Conservation (phyloP, 208 protist genomes). For the Trypanosoma scelopori region DNA sequence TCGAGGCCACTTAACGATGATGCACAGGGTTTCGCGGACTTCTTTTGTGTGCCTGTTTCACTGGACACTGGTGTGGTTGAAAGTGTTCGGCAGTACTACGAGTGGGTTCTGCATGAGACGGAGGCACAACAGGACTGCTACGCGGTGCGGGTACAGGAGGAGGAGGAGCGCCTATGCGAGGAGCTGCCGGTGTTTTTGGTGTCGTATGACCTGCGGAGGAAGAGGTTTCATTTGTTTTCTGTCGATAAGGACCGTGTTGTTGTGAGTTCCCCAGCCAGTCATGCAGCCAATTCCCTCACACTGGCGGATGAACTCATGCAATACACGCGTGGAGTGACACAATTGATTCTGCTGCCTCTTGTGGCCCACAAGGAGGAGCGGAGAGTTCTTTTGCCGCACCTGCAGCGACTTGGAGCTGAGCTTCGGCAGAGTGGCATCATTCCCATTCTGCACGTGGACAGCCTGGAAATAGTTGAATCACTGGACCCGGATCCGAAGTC, state of each 20-base stretch:
- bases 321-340: constrained; percentile 35
- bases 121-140: constrained; percentile 27
- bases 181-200: constrained; percentile 51
- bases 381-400: constrained; percentile 26
- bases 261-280: constrained; percentile 14
- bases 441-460: constrained; percentile 64
- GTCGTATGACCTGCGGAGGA: constrained; percentile 32
- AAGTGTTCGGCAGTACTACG: constrained; percentile 38
- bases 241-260: constrained; percentile 39
- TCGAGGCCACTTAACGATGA: constrained; percentile 26
- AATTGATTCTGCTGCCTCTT: constrained; percentile 61
- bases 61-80: constrained; percentile 14
- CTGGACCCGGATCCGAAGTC: constrained; percentile 33
- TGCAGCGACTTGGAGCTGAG: constrained; percentile 29
- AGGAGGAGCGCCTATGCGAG: constrained; percentile 8
- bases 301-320: constrained; percentile 68
- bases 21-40: constrained; percentile 47
- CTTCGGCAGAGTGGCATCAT: constrained; percentile 57
- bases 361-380: constrained; percentile 51
- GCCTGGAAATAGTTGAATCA: constrained; percentile 39
- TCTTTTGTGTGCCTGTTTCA: constrained; percentile 36
- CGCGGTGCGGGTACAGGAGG: constrained; percentile 26
- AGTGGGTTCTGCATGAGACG: constrained; percentile 16
- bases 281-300: constrained; percentile 24
- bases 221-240: constrained; percentile 44